Evolutionary conservation across 75 land plant genomes (phyloP).

Genomic region (Adiantum capillusveneris): DNA sequence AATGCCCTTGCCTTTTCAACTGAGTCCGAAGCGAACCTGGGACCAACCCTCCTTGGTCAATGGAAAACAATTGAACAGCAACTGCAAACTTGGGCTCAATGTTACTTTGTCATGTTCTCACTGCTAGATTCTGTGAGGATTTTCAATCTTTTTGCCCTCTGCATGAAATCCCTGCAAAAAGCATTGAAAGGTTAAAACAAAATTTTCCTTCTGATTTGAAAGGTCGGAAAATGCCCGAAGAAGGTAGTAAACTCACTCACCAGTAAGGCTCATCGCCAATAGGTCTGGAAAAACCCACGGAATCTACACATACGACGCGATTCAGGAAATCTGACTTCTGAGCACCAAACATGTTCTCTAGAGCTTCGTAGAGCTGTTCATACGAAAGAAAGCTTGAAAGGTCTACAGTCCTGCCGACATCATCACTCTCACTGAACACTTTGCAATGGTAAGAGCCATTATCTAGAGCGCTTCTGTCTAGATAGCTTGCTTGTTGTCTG

Average conservation of each 20-base stretch:
- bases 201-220: neutral
- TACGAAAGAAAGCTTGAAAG: conserved; percentile 55
- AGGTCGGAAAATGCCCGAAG: no score
- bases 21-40: no score
- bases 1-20: no score
- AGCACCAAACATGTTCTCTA: conserved; percentile 62
- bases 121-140: conserved; percentile 31
- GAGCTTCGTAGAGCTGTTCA: conserved; percentile 54
- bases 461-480: conserved; percentile 19
- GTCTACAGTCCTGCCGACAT: conserved; percentile 80
- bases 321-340: conserved; percentile 35
- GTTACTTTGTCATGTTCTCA: conserved; percentile 33
- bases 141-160: conserved; percentile 39
- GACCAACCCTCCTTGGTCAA: no score
- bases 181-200: neutral
- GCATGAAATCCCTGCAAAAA: conserved; percentile 45
- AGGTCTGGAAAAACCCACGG: conserved; percentile 44
- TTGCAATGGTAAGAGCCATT: conserved; percentile 42
- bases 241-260: conserved; percentile 18
- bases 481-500: conserved; percentile 16
- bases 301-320: conserved; percentile 47
- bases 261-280: conserved; percentile 72
- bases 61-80: no score
- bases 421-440: conserved; percentile 68
- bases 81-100: neutral